Conservation (phyloP, 208 protist species). For the Novymonas esmeraldas region DNA sequence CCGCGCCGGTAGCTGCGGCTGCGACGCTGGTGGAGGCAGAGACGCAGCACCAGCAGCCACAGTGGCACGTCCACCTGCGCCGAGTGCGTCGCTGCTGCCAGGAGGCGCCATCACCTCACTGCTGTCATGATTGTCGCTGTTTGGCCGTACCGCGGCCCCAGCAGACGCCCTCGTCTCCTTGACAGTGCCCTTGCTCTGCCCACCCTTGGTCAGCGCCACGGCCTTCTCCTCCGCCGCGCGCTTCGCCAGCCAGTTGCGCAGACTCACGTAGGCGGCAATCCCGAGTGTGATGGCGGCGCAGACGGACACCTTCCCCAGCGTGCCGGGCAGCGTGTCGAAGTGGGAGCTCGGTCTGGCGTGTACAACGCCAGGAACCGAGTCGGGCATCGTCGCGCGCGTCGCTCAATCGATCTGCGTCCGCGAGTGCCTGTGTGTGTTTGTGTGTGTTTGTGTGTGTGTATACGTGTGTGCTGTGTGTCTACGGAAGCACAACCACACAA, state of each 20-base stretch:
- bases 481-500: too few species aligned
- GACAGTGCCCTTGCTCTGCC: neutral
- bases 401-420: neutral
- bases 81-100: neutral
- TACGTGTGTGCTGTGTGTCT: too few species aligned
- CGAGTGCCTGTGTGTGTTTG: neutral
- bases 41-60: neutral
- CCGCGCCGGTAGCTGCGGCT: constrained; percentile 28
- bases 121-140: neutral
- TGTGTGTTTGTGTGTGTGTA: constrained; percentile 1
- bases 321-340: constrained; percentile 27
- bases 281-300: constrained; percentile 27
- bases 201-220: neutral
- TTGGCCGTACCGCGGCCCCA: neutral
- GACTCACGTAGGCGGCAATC: constrained; percentile 26
- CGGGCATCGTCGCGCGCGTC: neutral
- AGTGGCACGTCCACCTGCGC: neutral
- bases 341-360: constrained; percentile 10
- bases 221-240: neutral
- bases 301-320: constrained; percentile 27
- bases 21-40: constrained; percentile 11
- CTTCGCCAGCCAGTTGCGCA: constrained; percentile 21
- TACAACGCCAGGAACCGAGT: neutral
- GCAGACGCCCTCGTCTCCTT: neutral
- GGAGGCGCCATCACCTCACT: neutral